Percentiles rank a stretch among this genome's conserved stretches.
phyloP scores from a whole-genome alignment of 495 filamentous ascomycete species.

The Xylaria venustula region DNA sequence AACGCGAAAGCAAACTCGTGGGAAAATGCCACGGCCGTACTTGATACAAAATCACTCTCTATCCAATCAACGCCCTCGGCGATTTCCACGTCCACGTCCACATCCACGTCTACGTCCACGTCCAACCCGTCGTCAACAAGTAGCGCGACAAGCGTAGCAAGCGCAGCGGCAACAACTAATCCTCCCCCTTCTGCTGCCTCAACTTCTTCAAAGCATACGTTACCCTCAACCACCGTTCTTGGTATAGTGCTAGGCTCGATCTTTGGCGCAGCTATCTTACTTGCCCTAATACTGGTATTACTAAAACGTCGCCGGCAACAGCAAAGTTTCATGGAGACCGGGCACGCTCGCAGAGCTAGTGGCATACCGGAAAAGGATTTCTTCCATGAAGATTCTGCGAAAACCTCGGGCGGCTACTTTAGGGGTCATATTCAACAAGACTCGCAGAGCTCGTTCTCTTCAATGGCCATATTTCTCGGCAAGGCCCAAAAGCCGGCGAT shows the following conservation, averaged over 20 bases:
- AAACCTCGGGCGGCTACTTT: conserved; percentile 42
- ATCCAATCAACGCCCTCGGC: conserved; percentile 36
- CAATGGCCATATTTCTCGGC: conserved; percentile 57
- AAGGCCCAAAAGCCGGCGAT: conserved; percentile 39
- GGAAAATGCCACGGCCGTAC: conserved; percentile 69
- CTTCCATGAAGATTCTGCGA: conserved; percentile 54
- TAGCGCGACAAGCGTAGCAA: conserved; percentile 14
- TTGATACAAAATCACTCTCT: conserved; percentile 46
- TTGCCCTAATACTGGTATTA: conserved; percentile 67
- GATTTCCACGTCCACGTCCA: conserved; percentile 39
- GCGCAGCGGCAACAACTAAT: neutral
- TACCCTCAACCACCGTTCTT: conserved; percentile 61
- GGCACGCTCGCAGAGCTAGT: conserved; percentile 49
- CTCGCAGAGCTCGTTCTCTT: conserved; percentile 52
- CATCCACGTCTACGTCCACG: too few relatives aligned
- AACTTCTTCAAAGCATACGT: conserved; percentile 25
- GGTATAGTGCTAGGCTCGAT: conserved; percentile 79
- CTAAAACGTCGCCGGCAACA: conserved; percentile 57
- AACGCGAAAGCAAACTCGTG: conserved; percentile 75
- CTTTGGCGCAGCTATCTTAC: conserved; percentile 65
- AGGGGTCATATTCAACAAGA: conserved; percentile 45
- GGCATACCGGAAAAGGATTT: conserved; percentile 53
- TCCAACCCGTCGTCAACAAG: neutral
- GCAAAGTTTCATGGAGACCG: conserved; percentile 45
- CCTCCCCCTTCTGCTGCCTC: conserved; percentile 7